Base-by-base conservation (phyloP, 176 grass and related monocot species). In the Pontederia crassipes region DNA sequence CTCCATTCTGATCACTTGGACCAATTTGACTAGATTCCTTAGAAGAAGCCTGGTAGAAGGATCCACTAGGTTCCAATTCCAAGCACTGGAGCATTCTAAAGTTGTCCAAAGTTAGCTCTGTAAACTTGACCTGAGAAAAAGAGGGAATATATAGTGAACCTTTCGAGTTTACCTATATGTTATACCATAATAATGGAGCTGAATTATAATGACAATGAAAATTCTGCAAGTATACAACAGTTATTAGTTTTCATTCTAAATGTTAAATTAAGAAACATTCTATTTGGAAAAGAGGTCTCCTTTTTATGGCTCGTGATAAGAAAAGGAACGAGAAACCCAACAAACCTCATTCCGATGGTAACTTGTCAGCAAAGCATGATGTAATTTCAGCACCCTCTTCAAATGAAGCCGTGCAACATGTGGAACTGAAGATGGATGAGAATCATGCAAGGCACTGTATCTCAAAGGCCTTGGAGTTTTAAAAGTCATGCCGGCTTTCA, bases 21-120 rank as follows among this genome's bases (percentile, higher is more conserved):
- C 88, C 94, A 82, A 93, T 98, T 86, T 98, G 88, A 59, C 66
- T 73, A 75, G 78, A 67, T 81, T 93, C 77, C 79, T 93, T 93
- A 46, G 77, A 71, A 60, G 82, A 69, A 65, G 65, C 81, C 35
- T 84, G 84, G 70, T 89, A 88, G 65, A 54, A 46, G 9, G 94
- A 93, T 18, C 84, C 84, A 57, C 81, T 92, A 15, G 88, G 94
- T 52, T 98, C 94, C 82, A 85, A 98, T 76, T 98, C 94, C 57
- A 98, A 76, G 61, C 82, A 98, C 66, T 89, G 94, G 60, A 92
- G 69, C 88, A 98, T 93, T 77, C 94, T 80, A 61, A 83, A 98
- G 72, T 82, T 81, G 77, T 98, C 94, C 53, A 98, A 66, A 67
- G 85, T 98, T 55, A 93, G 74, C 64, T 98, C 94, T 79, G 94